Evolutionary conservation across 2,329 filamentous ascomycete genomes (phyloP).

Genomic region (Pseudovirgaria hyperparasitica): DNA sequence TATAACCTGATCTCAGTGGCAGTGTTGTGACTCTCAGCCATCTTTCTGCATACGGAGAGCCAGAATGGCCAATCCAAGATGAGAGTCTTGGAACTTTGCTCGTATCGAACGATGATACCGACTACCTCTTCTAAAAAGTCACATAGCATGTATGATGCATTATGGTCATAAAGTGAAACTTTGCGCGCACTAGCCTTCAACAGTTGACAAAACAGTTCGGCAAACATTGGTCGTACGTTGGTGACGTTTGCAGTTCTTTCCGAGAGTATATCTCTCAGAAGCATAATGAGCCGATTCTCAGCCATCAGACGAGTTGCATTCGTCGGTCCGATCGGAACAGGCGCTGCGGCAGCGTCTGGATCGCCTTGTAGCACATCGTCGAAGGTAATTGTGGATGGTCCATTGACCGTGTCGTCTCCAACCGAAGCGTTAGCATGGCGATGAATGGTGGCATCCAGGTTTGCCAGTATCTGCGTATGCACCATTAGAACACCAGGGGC

Average conservation of each 20-base stretch:
- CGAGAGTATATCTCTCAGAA: constrained; percentile 69
- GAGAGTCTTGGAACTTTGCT: constrained; percentile 24
- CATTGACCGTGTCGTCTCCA: constrained; percentile 16
- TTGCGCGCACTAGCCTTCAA: constrained; percentile 62
- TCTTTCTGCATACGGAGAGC: constrained; percentile 66
- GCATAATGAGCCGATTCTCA: constrained; percentile 74
- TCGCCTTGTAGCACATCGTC: constrained; percentile 48
- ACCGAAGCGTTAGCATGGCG: constrained; percentile 42
- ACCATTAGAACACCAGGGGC: constrained; percentile 69
- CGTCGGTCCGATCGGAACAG: constrained; percentile 48
- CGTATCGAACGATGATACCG: constrained; percentile 52
- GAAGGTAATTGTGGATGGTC: constrained; percentile 45
- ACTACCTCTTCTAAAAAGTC: constrained; percentile 80
- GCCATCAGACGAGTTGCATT: constrained; percentile 71
- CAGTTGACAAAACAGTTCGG: constrained; percentile 58
- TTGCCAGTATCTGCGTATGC: constrained; percentile 67
- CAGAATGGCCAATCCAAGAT: constrained; percentile 74
- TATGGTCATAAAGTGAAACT: constrained; percentile 70
- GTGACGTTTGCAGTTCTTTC: constrained; percentile 41
- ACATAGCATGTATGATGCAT: constrained; percentile 77
- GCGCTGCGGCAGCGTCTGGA: constrained; percentile 54
- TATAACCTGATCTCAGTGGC: constrained; percentile 81
- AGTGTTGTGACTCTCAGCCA: constrained; percentile 73
- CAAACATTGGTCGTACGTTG: constrained; percentile 56
- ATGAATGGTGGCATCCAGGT: constrained; percentile 74